Evolutionary conservation across 2,329 filamentous ascomycete genomes (phyloP), one percentile per base, ranked within the genome.

Genomic region (Claviceps fusiformis): DNA sequence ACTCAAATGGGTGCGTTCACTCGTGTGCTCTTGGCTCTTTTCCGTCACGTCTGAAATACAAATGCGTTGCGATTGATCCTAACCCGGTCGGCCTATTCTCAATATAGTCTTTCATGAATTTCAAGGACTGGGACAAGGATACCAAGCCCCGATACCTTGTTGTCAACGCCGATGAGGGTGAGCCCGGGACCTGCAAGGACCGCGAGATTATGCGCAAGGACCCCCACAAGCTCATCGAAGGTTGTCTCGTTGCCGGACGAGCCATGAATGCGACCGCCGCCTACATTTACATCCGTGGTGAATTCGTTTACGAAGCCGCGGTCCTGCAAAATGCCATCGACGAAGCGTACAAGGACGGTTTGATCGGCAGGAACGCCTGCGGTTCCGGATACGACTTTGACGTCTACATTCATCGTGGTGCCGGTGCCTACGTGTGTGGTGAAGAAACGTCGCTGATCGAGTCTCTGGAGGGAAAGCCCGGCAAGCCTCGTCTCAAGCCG

Each of bases 171-270:
- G 93, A 98, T 71, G 93, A 98, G 77, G 93, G 93, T 67, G 93
- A 98, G 75, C 93, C 93, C 35, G 93, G 93, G 71, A 98, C 93
- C 54, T 98, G 93, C 85, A 98, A 98, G 78, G 93, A 98, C 73
- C 86, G 93, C 68, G 93, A 98, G 73, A 98, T 98, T 64, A 98
- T 98, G 93, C 90, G 93, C 74, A 98, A 98, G 77, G 93, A 98
- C 71, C 93, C 93, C 59, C 93, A 98, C 79, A 98, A 98, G 81
- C 87, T 98, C 61, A 79, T 98, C 68, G 93, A 98, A 76, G 93
- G 93, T 69, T 98, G 93, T 73, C 79, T 98, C 60, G 86, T 98
- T 51, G 90, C 93, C 62, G 93, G 93, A 53, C 87, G 93, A 68
- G 91, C 93, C 68, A 98, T 98, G 93, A 98, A 98, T 76, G 93